Base-by-base conservation (phyloP, 139 green algal genomes). In the Marvania coccoides region DNA sequence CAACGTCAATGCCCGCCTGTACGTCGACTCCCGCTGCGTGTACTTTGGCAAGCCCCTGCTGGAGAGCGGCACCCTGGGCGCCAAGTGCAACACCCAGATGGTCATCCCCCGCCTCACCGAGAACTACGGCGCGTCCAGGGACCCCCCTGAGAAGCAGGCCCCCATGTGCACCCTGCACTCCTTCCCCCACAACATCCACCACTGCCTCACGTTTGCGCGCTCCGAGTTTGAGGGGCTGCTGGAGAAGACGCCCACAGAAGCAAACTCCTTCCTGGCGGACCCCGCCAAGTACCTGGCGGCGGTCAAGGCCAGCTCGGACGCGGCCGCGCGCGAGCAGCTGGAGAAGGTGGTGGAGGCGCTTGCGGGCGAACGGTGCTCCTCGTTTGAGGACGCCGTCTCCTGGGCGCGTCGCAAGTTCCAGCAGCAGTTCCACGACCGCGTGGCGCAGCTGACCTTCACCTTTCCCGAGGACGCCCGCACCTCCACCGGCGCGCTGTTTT, bases 131-230 rank as follows among this genome's bases (percentile, higher is more conserved):
- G 88, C 88, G 3, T 86, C 73, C 26, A 68, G 92, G 10, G 92
- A 97, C 70, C 91, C 91, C 2, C 91, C 91, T 0, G 91, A 97
- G 77, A 95, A 94, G 81, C 84, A 96, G 77, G 92, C 94, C 9
- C 94, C 94, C 37, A 99, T 99, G 94, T 99, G 94, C 82, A 99
- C 94, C 1, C 63, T 99, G 55, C 94, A 99, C 86, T 95, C 84
- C 62, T 99, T 99, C 87, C 94, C 94, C 24, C 94, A 98, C 87
- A 99, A 98, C 83, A 99, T 99, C 77, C 89, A 97, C 73, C 88
- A 95, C 75, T 95, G 88, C 81, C 77, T 95, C 45, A 96, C 91
- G 9, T 98, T 88, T 83, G 92, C 92, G 10, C 71, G 87, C 26
- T 90, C 77, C 30, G 92, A 99, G 85, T 99, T 99, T 77, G 94